Evolutionary conservation across 1,139 yeast genomes (phyloP).

Genomic region (Magnusiomyces sp.): DNA sequence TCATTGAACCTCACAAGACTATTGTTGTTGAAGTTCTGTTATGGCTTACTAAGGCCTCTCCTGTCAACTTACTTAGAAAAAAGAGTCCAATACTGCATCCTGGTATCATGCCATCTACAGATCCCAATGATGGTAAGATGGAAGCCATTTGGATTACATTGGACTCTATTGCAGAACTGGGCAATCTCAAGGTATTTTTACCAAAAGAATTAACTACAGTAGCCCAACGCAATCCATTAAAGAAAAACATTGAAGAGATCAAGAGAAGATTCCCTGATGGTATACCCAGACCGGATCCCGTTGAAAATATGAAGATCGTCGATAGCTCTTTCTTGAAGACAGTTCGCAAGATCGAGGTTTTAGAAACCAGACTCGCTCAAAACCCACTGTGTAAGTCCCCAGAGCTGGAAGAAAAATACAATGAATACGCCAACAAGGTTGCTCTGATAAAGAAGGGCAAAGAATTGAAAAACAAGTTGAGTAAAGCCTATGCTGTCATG

Average conservation of each 20-base stretch:
- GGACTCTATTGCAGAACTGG: conserved; percentile 62
- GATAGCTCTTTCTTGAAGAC: conserved; percentile 67
- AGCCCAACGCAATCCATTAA: conserved; percentile 63
- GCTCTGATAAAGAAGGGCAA: conserved; percentile 54
- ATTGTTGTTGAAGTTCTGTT: conserved; percentile 74
- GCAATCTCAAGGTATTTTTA: conserved; percentile 70
- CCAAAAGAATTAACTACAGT: conserved; percentile 72
- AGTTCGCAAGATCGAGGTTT: conserved; percentile 68
- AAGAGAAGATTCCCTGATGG: conserved; percentile 83
- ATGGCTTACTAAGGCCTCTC: conserved; percentile 59
- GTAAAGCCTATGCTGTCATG: conserved; percentile 41
- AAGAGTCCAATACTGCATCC: conserved; percentile 66
- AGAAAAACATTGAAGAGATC: conserved; percentile 72
- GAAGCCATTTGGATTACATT: conserved; percentile 81
- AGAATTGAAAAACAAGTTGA: conserved; percentile 37
- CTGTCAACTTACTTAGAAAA: conserved; percentile 35
- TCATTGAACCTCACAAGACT: conserved; percentile 71
- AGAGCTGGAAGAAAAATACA: conserved; percentile 52
- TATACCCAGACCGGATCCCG: conserved; percentile 79
- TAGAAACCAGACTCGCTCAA: conserved; percentile 60
- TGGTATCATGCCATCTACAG: conserved; percentile 78
- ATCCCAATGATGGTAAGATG: conserved; percentile 55
- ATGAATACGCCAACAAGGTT: conserved; percentile 56
- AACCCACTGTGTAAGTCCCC: conserved; percentile 67
- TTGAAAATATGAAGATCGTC: conserved; percentile 82